Evolutionary conservation across 1,284 basidiomycete genomes (phyloP).

Genomic region (Schizophyllum amplum): DNA sequence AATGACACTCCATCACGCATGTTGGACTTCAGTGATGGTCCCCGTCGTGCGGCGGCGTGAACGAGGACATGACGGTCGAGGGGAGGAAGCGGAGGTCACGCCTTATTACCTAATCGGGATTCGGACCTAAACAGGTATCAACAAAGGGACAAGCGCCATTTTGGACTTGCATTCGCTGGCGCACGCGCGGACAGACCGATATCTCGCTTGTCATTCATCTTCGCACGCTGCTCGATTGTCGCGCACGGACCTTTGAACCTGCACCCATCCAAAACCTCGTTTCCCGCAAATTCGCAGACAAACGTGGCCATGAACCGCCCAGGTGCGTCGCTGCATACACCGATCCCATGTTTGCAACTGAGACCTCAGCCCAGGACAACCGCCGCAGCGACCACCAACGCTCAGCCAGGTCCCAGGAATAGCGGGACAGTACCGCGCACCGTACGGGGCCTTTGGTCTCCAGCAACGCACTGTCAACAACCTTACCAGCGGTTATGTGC

Average conservation of each 20-base stretch:
- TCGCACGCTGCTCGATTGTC: not conserved
- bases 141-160: not conserved
- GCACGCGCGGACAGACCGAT: not conserved
- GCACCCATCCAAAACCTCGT: not conserved
- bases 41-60: no score
- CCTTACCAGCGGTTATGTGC: constrained; percentile 39
- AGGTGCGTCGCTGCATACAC: not conserved
- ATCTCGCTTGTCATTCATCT: not conserved
- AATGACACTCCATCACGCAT: no score
- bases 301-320: not conserved
- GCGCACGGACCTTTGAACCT: not conserved
- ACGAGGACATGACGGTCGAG: no score
- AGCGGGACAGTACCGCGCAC: constrained; percentile 54
- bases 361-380: constrained; percentile 46
- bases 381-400: constrained; percentile 68
- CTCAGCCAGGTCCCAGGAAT: constrained; percentile 58
- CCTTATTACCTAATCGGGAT: not conserved
- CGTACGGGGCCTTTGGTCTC: constrained; percentile 54
- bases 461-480: constrained; percentile 52
- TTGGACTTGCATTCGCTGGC: not conserved
- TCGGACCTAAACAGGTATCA: not conserved
- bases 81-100: no score
- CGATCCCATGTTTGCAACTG: not conserved
- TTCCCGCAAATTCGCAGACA: not conserved
- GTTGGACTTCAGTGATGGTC: no score